A percentile compares a stretch with the other conserved stretches of the same genome.
Evolutionary conservation across 2,329 filamentous ascomycete genomes (phyloP).

Genomic region (Botrytis porri): DNA sequence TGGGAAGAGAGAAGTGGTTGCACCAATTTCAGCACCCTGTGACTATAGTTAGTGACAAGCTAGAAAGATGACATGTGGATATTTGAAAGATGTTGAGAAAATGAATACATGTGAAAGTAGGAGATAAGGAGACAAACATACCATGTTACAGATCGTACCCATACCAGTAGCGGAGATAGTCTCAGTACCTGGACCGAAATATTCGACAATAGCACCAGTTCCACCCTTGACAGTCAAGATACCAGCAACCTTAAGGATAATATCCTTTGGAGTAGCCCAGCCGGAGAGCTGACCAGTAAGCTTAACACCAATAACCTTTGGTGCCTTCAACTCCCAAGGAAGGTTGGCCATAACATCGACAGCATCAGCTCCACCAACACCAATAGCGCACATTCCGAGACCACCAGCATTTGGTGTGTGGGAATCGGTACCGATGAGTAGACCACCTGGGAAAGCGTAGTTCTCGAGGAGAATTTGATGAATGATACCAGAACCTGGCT

Average conservation of each 20-base stretch:
- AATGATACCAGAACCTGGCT: constrained; percentile 96
- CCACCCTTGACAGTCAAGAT: constrained; percentile 98
- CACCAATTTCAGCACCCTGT: constrained; percentile 64
- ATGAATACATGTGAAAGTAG: background rate
- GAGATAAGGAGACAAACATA: constrained; percentile 1
- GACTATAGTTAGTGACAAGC: background rate
- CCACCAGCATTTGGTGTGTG: constrained; percentile 97
- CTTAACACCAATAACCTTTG: constrained; percentile 94
- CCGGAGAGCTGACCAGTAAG: constrained; percentile 85
- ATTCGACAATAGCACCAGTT: constrained; percentile 86
- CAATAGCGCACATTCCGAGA: constrained; percentile 76
- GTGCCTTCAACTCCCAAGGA: constrained; percentile 97
- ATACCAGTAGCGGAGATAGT: constrained; percentile 79
- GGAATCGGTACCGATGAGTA: constrained; percentile 96
- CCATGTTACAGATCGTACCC: constrained; percentile 76
- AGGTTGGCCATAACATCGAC: constrained; percentile 98
- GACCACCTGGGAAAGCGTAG: constrained; percentile 97
- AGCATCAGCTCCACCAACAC: constrained; percentile 96
- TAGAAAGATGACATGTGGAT: background rate
- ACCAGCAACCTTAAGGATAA: constrained; percentile 95
- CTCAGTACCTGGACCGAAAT: constrained; percentile 71
- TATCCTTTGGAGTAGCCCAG: constrained; percentile 94
- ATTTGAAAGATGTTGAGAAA: background rate
- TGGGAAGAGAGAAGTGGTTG: constrained; percentile 92
- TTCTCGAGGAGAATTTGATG: constrained; percentile 99